A percentile compares a stretch with the other conserved stretches of the same genome.
Evolutionary conservation across 495 filamentous ascomycete genomes (phyloP).

Genomic region (Parachaetomium inaequale): DNA sequence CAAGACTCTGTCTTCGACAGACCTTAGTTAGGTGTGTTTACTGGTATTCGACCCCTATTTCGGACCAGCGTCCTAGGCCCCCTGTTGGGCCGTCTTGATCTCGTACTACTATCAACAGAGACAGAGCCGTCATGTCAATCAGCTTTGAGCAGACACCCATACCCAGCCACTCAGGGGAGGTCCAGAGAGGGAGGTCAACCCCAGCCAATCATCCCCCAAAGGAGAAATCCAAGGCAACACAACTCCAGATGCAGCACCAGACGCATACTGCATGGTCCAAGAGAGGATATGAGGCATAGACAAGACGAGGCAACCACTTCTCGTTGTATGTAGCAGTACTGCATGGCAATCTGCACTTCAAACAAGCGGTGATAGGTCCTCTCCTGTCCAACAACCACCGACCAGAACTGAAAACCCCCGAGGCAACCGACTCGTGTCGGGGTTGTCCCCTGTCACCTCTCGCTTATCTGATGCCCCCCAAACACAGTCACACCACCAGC

Average conservation of each 20-base stretch:
- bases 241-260: conserved; percentile 4
- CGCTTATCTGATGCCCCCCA: conserved; percentile 1
- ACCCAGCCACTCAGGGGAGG: background rate
- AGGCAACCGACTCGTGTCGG: background rate
- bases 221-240: background rate
- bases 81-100: too few relatives aligned
- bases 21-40: too few relatives aligned
- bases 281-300: background rate
- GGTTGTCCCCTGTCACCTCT: background rate
- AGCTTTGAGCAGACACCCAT: background rate
- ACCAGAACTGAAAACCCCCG: background rate
- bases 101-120: too few relatives aligned
- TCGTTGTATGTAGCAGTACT: background rate
- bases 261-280: background rate
- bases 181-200: background rate
- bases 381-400: too few relatives aligned
- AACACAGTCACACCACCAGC: background rate
- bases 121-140: background rate
- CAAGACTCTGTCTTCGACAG: too few relatives aligned
- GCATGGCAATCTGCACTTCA: background rate
- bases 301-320: conserved; percentile 11
- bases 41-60: too few relatives aligned
- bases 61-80: too few relatives aligned
- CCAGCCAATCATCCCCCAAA: background rate
- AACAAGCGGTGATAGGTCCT: background rate